These are phyloP conservation scores for Leishmania aethiopica DNA, from an alignment of 208 protist species.

Conservation along the genomic window DNA sequence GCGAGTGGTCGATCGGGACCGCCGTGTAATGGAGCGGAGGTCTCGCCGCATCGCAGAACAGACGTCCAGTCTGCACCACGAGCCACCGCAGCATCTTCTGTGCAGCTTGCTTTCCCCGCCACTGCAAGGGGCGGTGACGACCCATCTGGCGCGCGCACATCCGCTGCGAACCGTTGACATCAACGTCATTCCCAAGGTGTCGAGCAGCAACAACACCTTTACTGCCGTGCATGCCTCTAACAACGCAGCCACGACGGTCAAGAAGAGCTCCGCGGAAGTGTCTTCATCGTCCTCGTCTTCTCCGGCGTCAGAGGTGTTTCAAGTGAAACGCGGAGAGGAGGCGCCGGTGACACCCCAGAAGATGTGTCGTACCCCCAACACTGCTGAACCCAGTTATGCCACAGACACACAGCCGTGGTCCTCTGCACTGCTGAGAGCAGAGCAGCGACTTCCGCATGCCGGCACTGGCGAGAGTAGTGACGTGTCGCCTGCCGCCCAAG, in stretches of 20 bases:
- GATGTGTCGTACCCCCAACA: background rate
- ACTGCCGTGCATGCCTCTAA: slow-evolving; percentile 18
- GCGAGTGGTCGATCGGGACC: slow-evolving; percentile 23
- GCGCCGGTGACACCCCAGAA: background rate
- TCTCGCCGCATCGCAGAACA: slow-evolving; percentile 14
- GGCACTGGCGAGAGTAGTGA: background rate
- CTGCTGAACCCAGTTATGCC: background rate
- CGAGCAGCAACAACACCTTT: slow-evolving; percentile 7
- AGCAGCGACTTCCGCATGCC: slow-evolving; percentile 15
- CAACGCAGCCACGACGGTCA: slow-evolving; percentile 1
- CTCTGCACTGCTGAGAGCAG: slow-evolving; percentile 14
- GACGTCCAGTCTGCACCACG: slow-evolving; percentile 5
- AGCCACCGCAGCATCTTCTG: slow-evolving; percentile 16
- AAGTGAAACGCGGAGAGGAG: background rate
- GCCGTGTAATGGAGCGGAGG: slow-evolving; percentile 13
- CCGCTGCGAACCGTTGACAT: background rate
- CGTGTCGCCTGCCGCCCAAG: background rate
- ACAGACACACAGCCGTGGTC: slow-evolving; percentile 34
- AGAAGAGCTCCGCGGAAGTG: background rate
- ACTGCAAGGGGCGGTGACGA: background rate
- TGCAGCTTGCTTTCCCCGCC: background rate
- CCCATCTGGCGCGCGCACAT: slow-evolving; percentile 4
- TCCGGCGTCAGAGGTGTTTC: background rate
- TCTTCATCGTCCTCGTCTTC: background rate
- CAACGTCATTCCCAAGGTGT: background rate